These are phyloP conservation scores for Tuber magnatum DNA, from an alignment of 495 filamentous ascomycete genomes.

Conservation along the genomic window DNA sequence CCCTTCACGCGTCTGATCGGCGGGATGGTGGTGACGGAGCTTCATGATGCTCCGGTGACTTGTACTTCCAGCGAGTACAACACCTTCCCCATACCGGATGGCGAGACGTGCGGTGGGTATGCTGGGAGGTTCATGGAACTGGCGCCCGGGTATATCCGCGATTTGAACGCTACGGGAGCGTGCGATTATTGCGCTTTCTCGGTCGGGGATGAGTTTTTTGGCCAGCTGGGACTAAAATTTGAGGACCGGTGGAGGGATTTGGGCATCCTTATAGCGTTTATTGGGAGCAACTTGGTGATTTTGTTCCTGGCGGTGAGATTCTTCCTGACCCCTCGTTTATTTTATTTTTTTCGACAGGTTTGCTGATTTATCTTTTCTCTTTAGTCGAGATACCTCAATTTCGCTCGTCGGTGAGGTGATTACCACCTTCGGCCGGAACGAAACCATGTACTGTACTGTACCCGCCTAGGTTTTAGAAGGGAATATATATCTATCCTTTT, in stretches of 20 bases:
- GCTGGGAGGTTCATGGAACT: slow-evolving; percentile 55
- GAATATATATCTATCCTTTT: background rate
- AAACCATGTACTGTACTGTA: background rate
- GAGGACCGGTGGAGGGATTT: slow-evolving; percentile 68
- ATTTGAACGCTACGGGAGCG: slow-evolving; percentile 51
- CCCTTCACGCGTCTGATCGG: slow-evolving; percentile 77
- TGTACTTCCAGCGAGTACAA: slow-evolving; percentile 56
- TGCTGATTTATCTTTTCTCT: slow-evolving; percentile 4
- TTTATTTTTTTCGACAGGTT: too few species aligned
- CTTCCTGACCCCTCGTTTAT: background rate
- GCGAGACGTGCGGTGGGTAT: slow-evolving; percentile 63
- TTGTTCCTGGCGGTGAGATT: slow-evolving; percentile 54
- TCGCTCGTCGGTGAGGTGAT: slow-evolving; percentile 23
- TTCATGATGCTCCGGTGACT: slow-evolving; percentile 56
- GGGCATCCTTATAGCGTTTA: slow-evolving; percentile 66
- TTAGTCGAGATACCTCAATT: slow-evolving; percentile 33
- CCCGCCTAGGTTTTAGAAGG: background rate
- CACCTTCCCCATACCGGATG: slow-evolving; percentile 54
- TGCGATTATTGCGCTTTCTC: slow-evolving; percentile 75
- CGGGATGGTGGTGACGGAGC: slow-evolving; percentile 68
- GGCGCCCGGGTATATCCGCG: slow-evolving; percentile 59
- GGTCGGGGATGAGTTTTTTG: slow-evolving; percentile 71
- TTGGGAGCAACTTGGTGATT: slow-evolving; percentile 69
- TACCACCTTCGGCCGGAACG: background rate
- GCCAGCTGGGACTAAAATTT: slow-evolving; percentile 56